Base-by-base conservation (phyloP, 2,329 filamentous ascomycete genomes). In the Botrytis elliptica region DNA sequence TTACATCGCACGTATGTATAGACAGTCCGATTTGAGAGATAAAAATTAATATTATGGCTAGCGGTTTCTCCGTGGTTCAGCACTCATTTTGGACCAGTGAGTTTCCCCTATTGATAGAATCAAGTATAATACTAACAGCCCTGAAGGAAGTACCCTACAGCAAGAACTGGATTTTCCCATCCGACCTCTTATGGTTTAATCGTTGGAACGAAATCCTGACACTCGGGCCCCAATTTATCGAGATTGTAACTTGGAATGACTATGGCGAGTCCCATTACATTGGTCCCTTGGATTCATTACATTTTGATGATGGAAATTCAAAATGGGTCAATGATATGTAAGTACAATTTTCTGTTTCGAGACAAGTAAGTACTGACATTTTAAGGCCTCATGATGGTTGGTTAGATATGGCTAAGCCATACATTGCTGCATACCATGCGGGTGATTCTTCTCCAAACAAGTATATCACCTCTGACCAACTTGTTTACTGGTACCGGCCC, bases 231-330 rank as follows among this genome's bases (percentile, higher is more conserved):
- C 81, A 84, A 46, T 84, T 83, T 36, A 82, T 88, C 10, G 82
- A 78, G 76, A 83, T 85, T 74, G 77, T 85, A 29, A 84, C 85
- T 18, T 83, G 78, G 85, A 87, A 87, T 74, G 86, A 88, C 74
- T 88, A 83, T 74, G 86, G 86, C 9, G 86, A 88, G 76, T 83
- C 85, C 1, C 85, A 87, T 76, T 87, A 88, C 76, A 86, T 87
- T 66, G 85, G 85, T 14, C 85, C 77, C 8, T 85, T 6, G 77
- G 87, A 70, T 81, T 83, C 20, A 82, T 83, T 72, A 79, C 77
- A 78, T 63, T 75, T 69, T 38, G 77, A 78, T 64, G 76, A 78
- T 66, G 77, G 77, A 46, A 77, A 76, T 40, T 85, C 87, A 2
- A 85, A 83, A 73, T 82, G 82, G 76, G 67, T 70, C n/a, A 78